Evolutionary conservation across 805 yeast genomes (phyloP).

Genomic region (Kazachstania viticola): DNA sequence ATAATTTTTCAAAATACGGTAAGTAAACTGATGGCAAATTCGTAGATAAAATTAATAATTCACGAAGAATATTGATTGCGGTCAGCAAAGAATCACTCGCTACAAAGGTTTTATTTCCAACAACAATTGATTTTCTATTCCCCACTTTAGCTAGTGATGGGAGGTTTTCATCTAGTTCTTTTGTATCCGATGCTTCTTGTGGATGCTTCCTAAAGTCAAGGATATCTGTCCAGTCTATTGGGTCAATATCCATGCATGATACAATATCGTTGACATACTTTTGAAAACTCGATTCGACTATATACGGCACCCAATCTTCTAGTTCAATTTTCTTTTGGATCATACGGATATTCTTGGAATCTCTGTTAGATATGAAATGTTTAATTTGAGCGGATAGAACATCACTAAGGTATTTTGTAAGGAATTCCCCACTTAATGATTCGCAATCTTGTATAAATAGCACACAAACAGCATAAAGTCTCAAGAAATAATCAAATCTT

Average conservation of each 20-base stretch:
- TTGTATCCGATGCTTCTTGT: not conserved
- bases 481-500: constrained; percentile 48
- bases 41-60: constrained; percentile 43
- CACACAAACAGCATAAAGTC: constrained; percentile 53
- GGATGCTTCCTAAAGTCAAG: too few relatives aligned
- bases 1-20: constrained; percentile 31
- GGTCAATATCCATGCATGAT: constrained; percentile 35
- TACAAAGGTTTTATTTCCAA: constrained; percentile 46
- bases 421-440: constrained; percentile 55
- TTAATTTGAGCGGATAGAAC: constrained; percentile 56
- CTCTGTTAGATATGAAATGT: constrained; percentile 45
- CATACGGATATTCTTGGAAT: constrained; percentile 36
- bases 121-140: constrained; percentile 32
- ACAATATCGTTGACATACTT: constrained; percentile 38
- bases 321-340: constrained; percentile 42
- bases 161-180: constrained; percentile 3
- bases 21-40: constrained; percentile 37
- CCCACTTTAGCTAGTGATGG: too few relatives aligned
- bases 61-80: constrained; percentile 33
- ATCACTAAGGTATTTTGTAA: constrained; percentile 50
- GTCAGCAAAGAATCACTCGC: constrained; percentile 40
- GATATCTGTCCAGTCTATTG: constrained; percentile 36
- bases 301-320: constrained; percentile 73
- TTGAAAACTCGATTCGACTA: constrained; percentile 41
- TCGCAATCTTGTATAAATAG: constrained; percentile 78